Evolutionary conservation across 306 rosid genomes (phyloP).

Genomic region (Hippophae tibetana): DNA sequence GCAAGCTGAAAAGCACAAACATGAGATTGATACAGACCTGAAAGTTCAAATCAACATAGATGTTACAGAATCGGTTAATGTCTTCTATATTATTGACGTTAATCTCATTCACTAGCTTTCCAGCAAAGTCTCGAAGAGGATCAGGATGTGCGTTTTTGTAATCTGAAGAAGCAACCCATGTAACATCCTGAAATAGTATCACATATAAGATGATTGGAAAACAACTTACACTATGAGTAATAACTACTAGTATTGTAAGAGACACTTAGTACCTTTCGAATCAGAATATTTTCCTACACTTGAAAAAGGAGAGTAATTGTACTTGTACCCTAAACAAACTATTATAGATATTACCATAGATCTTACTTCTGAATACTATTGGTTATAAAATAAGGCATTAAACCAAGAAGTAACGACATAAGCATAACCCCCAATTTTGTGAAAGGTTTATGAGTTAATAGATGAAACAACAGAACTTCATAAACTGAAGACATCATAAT

Average conservation of each 20-base stretch:
- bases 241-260: background rate
- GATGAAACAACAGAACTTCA: background rate
- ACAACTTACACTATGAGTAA: background rate
- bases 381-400: no score
- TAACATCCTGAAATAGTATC: slow-evolving; percentile 44
- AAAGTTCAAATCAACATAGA: slow-evolving; percentile 65
- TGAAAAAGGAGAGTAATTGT: background rate
- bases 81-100: slow-evolving; percentile 75
- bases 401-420: no score
- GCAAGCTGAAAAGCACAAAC: background rate
- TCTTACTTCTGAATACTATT: background rate
- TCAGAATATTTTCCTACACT: background rate
- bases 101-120: slow-evolving; percentile 62
- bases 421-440: no score
- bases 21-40: slow-evolving; percentile 36
- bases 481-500: background rate
- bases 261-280: background rate
- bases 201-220: background rate
- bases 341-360: background rate
- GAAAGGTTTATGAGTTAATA: no score
- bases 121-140: slow-evolving; percentile 76
- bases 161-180: slow-evolving; percentile 58
- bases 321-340: background rate
- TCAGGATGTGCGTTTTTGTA: slow-evolving; percentile 71
- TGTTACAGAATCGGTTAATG: slow-evolving; percentile 69